Evolutionary conservation across 1,284 basidiomycete genomes (phyloP).

Genomic region (Omphalotus olearius): DNA sequence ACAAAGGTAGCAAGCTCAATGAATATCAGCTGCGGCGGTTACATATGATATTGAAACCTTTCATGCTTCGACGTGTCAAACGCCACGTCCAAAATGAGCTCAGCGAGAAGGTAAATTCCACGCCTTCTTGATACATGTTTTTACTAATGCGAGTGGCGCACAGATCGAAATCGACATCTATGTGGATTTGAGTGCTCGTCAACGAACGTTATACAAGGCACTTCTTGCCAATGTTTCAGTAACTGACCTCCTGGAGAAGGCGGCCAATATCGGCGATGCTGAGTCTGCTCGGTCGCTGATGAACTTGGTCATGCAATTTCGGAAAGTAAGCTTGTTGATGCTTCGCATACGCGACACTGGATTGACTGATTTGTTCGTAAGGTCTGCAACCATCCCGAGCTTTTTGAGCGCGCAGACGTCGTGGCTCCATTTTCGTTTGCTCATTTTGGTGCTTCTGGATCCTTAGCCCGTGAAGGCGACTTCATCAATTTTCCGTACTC

Average conservation of each 20-base stretch:
- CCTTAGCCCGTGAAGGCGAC: constrained; percentile 84
- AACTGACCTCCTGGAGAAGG: constrained; percentile 91
- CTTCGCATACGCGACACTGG: neutral
- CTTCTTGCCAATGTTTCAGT: constrained; percentile 93
- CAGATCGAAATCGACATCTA: constrained; percentile 83
- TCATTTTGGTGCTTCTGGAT: constrained; percentile 78
- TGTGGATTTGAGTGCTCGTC: constrained; percentile 92
- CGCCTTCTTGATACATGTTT: neutral
- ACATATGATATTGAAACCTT: constrained; percentile 99
- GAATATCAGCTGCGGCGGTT: constrained; percentile 93
- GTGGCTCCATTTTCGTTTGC: constrained; percentile 90
- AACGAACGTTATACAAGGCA: constrained; percentile 89
- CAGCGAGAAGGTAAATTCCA: constrained; percentile 83
- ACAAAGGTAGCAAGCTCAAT: constrained; percentile 88
- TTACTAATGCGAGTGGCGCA: neutral
- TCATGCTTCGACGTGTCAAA: constrained; percentile 98
- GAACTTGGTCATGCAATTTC: constrained; percentile 99
- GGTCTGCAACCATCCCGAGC: constrained; percentile 98
- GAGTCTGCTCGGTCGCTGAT: constrained; percentile 92
- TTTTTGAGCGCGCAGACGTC: constrained; percentile 97
- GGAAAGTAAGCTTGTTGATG: constrained; percentile 60
- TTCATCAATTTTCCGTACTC: constrained; percentile 82
- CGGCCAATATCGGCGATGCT: constrained; percentile 84
- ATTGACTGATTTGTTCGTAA: constrained; percentile 22
- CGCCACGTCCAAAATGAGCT: constrained; percentile 99